phyloP scores from a whole-genome alignment of 2,329 filamentous ascomycete species.

The Claviceps sp. region DNA sequence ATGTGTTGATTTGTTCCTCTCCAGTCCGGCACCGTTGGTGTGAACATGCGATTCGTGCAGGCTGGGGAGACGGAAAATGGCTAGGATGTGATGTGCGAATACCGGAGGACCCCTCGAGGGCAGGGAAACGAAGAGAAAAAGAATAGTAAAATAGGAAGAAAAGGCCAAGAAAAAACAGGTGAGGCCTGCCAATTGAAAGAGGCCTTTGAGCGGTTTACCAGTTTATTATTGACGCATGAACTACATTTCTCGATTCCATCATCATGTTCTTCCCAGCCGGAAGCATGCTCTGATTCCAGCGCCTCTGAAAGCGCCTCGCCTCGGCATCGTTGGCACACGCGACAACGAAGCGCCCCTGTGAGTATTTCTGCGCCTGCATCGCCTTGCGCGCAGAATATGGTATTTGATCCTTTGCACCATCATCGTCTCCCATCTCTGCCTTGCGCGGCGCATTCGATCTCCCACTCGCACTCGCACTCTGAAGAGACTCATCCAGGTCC shows the following conservation, averaged over 20 bases:
- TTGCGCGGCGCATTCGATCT: neutral
- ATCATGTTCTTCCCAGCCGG: constrained; percentile 6
- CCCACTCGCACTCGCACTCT: neutral
- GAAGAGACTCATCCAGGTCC: constrained; percentile 2
- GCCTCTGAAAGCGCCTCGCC: constrained; percentile 26
- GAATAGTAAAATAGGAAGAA: neutral
- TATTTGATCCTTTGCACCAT: neutral
- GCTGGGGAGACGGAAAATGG: neutral
- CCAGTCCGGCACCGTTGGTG: neutral
- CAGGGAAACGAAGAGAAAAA: neutral
- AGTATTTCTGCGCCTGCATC: constrained; percentile 10
- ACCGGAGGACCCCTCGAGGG: neutral
- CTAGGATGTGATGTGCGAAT: neutral
- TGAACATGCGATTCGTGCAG: neutral
- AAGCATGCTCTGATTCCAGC: constrained; percentile 25
- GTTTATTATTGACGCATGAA: constrained; percentile 20
- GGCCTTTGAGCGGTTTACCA: constrained; percentile 14
- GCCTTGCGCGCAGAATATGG: constrained; percentile 1
- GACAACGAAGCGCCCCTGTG: constrained; percentile 19
- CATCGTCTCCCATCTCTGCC: neutral
- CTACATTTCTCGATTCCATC: constrained; percentile 9
- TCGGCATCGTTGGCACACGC: constrained; percentile 18
- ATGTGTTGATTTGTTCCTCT: neutral
- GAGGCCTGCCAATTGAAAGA: neutral
- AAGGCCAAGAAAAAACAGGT: neutral